phyloP scores from a whole-genome alignment of 495 filamentous ascomycete genomes.

The Cercophora newfieldiana region DNA sequence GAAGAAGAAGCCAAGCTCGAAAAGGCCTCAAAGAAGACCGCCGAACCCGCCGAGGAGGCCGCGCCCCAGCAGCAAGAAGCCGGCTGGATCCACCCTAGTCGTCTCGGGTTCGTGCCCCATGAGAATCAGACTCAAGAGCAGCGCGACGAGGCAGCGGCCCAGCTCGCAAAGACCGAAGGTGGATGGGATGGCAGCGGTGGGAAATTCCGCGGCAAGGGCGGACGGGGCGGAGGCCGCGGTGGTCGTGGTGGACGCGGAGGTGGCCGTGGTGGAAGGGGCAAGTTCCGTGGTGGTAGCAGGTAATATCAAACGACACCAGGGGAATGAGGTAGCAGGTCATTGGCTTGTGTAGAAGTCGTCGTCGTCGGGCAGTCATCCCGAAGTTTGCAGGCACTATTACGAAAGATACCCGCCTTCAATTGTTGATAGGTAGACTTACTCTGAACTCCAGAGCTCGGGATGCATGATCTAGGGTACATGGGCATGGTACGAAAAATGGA shows the following conservation, averaged over 20 bases:
- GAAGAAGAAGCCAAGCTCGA: slow-evolving; percentile 54
- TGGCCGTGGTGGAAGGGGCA: slow-evolving; percentile 17
- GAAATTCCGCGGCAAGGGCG: slow-evolving; percentile 5
- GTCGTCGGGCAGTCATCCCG: not conserved
- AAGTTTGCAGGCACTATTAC: slow-evolving; percentile 11
- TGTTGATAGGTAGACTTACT: slow-evolving; percentile 12
- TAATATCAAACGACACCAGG: not conserved
- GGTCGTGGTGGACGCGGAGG: slow-evolving; percentile 20
- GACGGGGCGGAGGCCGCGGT: slow-evolving; percentile 14
- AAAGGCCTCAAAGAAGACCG: slow-evolving; percentile 45
- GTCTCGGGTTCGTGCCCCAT: slow-evolving; percentile 26
- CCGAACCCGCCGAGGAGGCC: slow-evolving; percentile 24
- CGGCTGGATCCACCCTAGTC: slow-evolving; percentile 36
- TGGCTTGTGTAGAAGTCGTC: not conserved
- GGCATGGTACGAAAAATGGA: slow-evolving; percentile 8
- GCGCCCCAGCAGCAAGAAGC: slow-evolving; percentile 29
- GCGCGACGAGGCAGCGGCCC: not conserved
- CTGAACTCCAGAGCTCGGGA: too few species aligned
- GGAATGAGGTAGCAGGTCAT: not conserved
- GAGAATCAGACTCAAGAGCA: slow-evolving; percentile 15
- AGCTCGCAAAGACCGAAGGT: slow-evolving; percentile 9
- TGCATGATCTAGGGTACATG: not conserved
- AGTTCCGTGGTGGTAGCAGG: not conserved
- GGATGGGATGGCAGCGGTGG: slow-evolving; percentile 15
- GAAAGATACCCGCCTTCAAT: slow-evolving; percentile 18